phyloP scores from a whole-genome alignment of 225 moss, liverwort and hornwort genomes.

The Anthoceros angustus region DNA sequence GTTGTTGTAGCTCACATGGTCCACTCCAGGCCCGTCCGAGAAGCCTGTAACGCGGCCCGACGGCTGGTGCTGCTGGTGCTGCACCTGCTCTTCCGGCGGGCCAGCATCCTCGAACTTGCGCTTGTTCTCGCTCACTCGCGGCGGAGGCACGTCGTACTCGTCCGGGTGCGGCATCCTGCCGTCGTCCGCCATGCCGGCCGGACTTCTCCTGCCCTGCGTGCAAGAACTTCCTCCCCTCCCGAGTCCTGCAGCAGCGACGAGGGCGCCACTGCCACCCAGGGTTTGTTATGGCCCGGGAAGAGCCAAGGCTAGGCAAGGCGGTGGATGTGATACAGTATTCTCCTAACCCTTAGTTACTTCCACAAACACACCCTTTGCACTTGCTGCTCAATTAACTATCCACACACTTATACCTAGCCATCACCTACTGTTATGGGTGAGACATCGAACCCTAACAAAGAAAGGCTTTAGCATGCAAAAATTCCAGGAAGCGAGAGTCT shows the following conservation, averaged over 20 bases:
- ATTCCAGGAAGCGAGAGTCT: too few species aligned
- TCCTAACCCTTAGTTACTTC: neutral
- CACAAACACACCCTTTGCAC: neutral
- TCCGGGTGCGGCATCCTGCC: neutral
- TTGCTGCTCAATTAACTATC: too few species aligned
- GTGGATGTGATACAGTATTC: neutral
- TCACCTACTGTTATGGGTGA: too few species aligned
- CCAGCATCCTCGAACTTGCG: slow-evolving; percentile 1
- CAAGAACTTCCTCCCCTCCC: neutral
- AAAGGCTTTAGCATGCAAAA: too few species aligned
- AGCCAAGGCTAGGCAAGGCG: too few species aligned
- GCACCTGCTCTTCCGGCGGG: slow-evolving; percentile 2
- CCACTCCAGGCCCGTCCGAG: neutral
- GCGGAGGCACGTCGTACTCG: slow-evolving; percentile 1
- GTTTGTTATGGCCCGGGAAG: neutral
- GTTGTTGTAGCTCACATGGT: slow-evolving; percentile 48
- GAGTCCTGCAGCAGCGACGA: neutral
- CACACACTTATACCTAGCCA: too few species aligned
- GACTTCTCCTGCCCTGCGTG: neutral
- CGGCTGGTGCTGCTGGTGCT: neutral
- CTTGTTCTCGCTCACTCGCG: neutral
- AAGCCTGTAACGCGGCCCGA: slow-evolving; percentile 3
- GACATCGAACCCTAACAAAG: too few species aligned
- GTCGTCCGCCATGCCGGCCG: neutral
- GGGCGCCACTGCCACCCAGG: neutral